Base-by-base conservation (phyloP, 1,284 basidiomycete species). In the Naganishia cerealis region DNA sequence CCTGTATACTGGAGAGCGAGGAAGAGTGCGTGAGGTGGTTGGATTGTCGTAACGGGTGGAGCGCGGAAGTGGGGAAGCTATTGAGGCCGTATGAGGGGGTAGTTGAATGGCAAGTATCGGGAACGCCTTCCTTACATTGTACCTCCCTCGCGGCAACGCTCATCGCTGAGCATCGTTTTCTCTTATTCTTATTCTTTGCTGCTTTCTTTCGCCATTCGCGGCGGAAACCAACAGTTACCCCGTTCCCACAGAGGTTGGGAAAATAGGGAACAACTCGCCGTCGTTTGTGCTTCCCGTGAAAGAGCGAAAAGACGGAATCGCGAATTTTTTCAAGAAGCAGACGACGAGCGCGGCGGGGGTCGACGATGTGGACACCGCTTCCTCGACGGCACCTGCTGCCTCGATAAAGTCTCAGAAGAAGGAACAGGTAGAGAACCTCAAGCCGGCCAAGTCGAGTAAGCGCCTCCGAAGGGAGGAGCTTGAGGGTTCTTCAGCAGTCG, bases 191-290 rank as follows among this genome's bases (percentile, higher is more conserved):
- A 21, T 53, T 15, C 18, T 21, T 46, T 21, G 24, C 53, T 3
- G 61, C 36, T 43, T 21, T 43, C 21, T 52, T 24, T 50, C 1
- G 13, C 24, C 24, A 50, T 61, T 43, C 43, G n/a, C 40, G 18
- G 21, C 50, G n/a, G 33, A 38, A 38, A 57, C 70, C 10, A 39
- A 43, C 66, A 92, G 90, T 74, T 97, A 95, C 76, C 86, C 87
- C 66, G 94, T 97, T 0, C 90, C 92, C 0, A 87, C 86, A 70
- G 93, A 96, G 82, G 88, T 98, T 0, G 94, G 94, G 0, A 95
- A 90, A 80, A 89, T 96, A 3, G 91, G 92, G 7, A 87, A 83
- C 3, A 90, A 95, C 74, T 91, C 90, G 7, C 81, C 88, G 0
- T 86, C 87, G 1, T 95, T 92, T 77, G 88, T 97, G 57, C 84